phyloP scores from a whole-genome alignment of 371 early-diverging fungal species.

The Actinomucor elegans region DNA sequence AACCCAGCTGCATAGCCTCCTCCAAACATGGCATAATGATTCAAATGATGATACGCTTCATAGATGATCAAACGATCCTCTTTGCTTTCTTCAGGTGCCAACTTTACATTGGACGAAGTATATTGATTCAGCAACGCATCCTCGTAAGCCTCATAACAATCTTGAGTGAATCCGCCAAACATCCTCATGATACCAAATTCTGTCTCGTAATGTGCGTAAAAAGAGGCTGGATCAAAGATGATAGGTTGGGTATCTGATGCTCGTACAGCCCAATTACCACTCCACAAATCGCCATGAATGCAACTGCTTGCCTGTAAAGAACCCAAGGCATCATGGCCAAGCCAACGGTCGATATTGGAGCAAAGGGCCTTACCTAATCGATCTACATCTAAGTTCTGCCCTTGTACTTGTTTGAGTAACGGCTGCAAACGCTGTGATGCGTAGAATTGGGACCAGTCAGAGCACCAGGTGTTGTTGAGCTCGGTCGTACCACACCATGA shows the following conservation, averaged over 20 bases:
- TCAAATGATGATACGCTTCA: slow-evolving; percentile 36
- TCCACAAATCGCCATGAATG: slow-evolving; percentile 41
- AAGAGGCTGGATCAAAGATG: slow-evolving; percentile 37
- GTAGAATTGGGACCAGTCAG: slow-evolving; percentile 28
- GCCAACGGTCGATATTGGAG: slow-evolving; percentile 14
- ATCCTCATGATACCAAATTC: slow-evolving; percentile 40
- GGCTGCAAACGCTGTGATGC: slow-evolving; percentile 25
- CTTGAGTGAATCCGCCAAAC: slow-evolving; percentile 31
- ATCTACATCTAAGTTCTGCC: slow-evolving; percentile 9
- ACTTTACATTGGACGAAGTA: not conserved
- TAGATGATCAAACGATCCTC: slow-evolving; percentile 22
- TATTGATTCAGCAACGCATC: not conserved
- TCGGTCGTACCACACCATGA: slow-evolving; percentile 35
- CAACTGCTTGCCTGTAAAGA: no score
- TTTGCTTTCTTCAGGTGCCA: slow-evolving; percentile 8
- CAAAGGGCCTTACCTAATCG: not conserved
- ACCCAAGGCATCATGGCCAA: slow-evolving; percentile 5
- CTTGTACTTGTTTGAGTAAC: slow-evolving; percentile 10
- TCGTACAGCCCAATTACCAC: slow-evolving; percentile 32
- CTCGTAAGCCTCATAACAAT: slow-evolving; percentile 16
- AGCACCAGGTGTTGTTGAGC: slow-evolving; percentile 29
- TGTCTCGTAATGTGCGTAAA: slow-evolving; percentile 35
- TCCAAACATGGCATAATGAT: slow-evolving; percentile 41
- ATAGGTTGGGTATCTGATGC: slow-evolving; percentile 10
- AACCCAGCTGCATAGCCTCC: slow-evolving; percentile 24